Evolutionary conservation across 1,284 basidiomycete genomes (phyloP), one percentile per base, ranked within the genome.

Genomic region (Ceratobasidium sp.): DNA sequence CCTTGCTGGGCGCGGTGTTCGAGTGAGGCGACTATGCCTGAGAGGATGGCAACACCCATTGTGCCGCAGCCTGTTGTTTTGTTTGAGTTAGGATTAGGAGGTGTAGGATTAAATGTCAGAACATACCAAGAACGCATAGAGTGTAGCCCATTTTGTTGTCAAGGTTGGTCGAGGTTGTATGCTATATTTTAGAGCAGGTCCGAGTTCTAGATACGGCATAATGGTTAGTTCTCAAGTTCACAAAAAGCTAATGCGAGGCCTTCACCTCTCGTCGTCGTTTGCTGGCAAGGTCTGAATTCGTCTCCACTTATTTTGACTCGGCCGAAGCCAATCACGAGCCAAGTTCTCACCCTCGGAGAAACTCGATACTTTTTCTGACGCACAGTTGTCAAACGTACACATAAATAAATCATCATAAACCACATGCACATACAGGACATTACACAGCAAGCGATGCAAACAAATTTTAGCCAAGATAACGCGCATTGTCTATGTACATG

Each of bases 31-130:
- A 97, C 87, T 56, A 97, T 92, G 75, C 96, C 98, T 42, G 97
- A 98, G 66, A 98, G 91, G 84, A 99, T 91, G 79, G 98, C 97
- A 81, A 99, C 88, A 78, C 98, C 98, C 98, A 99, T 99, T 7
- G 98, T 99, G 78, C 98, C 98, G 86, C 98, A 99, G 89, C 97
- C 97, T 95, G 78, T 40, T 80, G 78, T 28, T 64, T 23, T 1
- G 33, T 33, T 33, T 33, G 33, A 75, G 15, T 66, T 64, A 40
- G 79, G 78, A 64, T 76, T 76, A 60, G 23, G 56, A 40, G n/a
- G 26, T 53, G 2, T 7, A n/a, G 40, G 20, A 40, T n/a, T 56
- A n/a, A 55, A 18, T 28, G n/a, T 67, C 26, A 60, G 18, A 81
- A 39, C 82, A 70, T 80, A 86, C 87, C 87, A 42, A 88, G 81